Conservation (phyloP, 768 basidiomycete genomes). For the Arthromyces matolae region DNA sequence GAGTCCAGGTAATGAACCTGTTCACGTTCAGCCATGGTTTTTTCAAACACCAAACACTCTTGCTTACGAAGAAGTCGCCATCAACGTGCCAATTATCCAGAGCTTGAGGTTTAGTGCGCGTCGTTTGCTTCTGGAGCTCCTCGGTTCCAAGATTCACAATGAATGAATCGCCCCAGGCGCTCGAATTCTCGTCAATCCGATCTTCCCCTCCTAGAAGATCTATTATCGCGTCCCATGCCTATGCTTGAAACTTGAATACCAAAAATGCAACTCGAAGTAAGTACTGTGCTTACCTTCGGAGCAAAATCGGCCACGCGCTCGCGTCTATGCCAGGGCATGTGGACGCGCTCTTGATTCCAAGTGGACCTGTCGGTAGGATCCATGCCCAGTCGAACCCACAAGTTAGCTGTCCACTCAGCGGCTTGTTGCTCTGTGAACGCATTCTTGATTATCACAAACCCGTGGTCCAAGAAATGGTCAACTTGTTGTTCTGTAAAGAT, state of each 20-base stretch:
- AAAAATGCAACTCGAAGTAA: neutral
- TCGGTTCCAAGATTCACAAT: constrained; percentile 59
- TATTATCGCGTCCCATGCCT: constrained; percentile 60
- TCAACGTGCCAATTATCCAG: constrained; percentile 65
- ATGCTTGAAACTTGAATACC: neutral
- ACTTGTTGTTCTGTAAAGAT: constrained; percentile 39
- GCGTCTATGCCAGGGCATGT: constrained; percentile 52
- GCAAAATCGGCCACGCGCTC: constrained; percentile 46
- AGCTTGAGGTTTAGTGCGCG: constrained; percentile 34
- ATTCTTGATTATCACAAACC: constrained; percentile 48
- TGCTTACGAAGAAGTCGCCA: constrained; percentile 58
- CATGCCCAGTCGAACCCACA: constrained; percentile 51
- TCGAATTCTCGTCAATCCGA: constrained; percentile 45
- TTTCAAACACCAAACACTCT: constrained; percentile 17
- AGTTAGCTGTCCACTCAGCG: constrained; percentile 42
- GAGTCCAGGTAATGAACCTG: constrained; percentile 64
- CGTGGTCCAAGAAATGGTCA: constrained; percentile 51
- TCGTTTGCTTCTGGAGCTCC: constrained; percentile 31
- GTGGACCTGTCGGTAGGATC: constrained; percentile 52
- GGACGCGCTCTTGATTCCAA: constrained; percentile 50
- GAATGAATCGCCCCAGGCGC: constrained; percentile 56
- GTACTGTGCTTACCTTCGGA: constrained; percentile 37
- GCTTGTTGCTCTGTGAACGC: constrained; percentile 54
- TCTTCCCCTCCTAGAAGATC: constrained; percentile 60
- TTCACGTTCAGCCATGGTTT: no score